A percentile compares a stretch with the other conserved stretches of the same genome.
Evolutionary conservation across 371 early-diverging fungal species (phyloP).

Genomic region (Mucor ambiguus): DNA sequence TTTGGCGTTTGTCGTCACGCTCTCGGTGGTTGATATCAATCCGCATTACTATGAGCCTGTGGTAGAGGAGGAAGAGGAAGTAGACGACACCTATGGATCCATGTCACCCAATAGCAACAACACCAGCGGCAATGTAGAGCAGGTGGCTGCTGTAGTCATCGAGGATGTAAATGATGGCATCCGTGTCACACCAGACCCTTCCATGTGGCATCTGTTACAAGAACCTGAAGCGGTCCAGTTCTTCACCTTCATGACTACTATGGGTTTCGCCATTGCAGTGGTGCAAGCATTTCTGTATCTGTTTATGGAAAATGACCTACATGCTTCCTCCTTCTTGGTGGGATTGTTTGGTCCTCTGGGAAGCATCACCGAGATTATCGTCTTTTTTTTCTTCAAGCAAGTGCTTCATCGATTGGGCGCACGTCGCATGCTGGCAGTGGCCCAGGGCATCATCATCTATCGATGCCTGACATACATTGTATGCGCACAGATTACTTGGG

Average conservation of each 20-base stretch:
- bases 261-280: constrained; percentile 30
- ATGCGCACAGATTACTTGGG: constrained; percentile 11
- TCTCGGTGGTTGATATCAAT: constrained; percentile 8
- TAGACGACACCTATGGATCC: constrained; percentile 7
- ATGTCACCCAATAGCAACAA: neutral
- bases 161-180: constrained; percentile 12
- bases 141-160: neutral
- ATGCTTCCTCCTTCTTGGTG: constrained; percentile 29
- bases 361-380: constrained; percentile 36
- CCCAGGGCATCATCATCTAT: constrained; percentile 27
- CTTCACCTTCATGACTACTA: constrained; percentile 25
- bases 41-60: constrained; percentile 9
- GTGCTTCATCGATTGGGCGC: constrained; percentile 30
- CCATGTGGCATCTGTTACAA: constrained; percentile 31
- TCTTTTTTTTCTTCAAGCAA: constrained; percentile 40
- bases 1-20: constrained; percentile 26
- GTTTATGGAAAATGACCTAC: constrained; percentile 36
- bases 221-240: constrained; percentile 28
- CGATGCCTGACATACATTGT: constrained; percentile 35
- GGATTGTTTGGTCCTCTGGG: constrained; percentile 41
- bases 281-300: constrained; percentile 36
- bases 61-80: neutral
- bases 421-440: constrained; percentile 26
- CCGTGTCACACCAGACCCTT: neutral
- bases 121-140: neutral